Percentiles rank a stretch among this genome's conserved stretches.
Evolutionary conservation across 129 eudicot species (phyloP).

Genomic region (Tagetes patula): DNA sequence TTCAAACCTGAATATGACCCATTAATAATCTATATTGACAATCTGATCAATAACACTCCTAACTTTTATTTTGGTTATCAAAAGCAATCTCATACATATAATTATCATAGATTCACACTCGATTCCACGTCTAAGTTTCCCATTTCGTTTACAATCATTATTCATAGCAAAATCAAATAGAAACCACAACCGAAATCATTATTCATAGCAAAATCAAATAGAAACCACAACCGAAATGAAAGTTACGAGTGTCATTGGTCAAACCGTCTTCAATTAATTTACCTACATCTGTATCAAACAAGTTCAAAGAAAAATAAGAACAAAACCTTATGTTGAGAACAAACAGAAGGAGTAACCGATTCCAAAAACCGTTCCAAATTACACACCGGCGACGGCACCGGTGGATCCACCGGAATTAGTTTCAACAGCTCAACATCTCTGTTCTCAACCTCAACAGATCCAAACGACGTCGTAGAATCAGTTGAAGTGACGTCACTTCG

Average conservation of each 20-base stretch:
- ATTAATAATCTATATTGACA: neutral
- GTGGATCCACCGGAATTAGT: conserved; percentile 29
- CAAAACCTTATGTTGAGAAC: conserved; percentile 77
- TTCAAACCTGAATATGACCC: too few species aligned
- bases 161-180: too few species aligned
- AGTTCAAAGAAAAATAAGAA: neutral
- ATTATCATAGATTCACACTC: too few species aligned
- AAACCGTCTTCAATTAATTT: too few species aligned
- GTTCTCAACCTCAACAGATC: conserved; percentile 23
- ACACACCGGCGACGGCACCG: conserved; percentile 47
- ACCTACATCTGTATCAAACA: neutral
- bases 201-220: too few species aligned
- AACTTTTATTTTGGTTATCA: too few species aligned
- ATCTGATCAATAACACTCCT: neutral
- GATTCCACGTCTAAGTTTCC: too few species aligned
- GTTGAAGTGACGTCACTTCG: conserved; percentile 55
- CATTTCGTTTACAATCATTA: too few species aligned
- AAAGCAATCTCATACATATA: too few species aligned
- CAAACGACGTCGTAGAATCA: conserved; percentile 31
- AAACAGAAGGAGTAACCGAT: conserved; percentile 72
- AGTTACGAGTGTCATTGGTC: too few species aligned
- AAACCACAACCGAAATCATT: too few species aligned
- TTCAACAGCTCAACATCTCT: conserved; percentile 25
- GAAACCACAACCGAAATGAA: too few species aligned
- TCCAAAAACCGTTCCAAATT: conserved; percentile 77